Percentiles rank a stretch among this genome's conserved stretches.
phyloP scores from a whole-genome alignment of 768 basidiomycete genomes.

The Cantharellus cinnabarinus region DNA sequence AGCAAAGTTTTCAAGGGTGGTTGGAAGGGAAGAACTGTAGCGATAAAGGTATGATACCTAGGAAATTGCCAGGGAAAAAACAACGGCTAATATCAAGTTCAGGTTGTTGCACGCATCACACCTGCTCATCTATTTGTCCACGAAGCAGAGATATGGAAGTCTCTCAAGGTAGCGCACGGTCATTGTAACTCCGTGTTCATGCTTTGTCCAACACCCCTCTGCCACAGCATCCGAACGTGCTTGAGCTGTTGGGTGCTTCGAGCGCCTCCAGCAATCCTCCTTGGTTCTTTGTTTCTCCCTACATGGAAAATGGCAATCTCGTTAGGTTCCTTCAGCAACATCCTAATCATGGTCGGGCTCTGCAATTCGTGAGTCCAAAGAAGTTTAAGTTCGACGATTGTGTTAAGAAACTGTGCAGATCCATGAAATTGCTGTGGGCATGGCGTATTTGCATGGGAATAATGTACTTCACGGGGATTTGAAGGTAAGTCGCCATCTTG shows the following conservation, averaged over 20 bases:
- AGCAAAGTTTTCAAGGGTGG: constrained; percentile 58
- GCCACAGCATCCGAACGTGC: constrained; percentile 37
- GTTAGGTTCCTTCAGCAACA: constrained; percentile 31
- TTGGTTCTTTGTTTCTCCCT: constrained; percentile 65
- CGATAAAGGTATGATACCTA: constrained; percentile 12
- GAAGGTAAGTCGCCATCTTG: neutral
- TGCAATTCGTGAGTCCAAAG: neutral
- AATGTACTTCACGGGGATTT: constrained; percentile 7
- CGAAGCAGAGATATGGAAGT: constrained; percentile 55
- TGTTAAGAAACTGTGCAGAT: neutral
- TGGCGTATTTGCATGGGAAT: constrained; percentile 5
- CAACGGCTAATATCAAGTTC: too few relatives aligned
- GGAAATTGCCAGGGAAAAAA: neutral
- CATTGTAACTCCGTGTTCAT: neutral
- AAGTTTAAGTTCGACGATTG: neutral
- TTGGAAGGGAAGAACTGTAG: constrained; percentile 36
- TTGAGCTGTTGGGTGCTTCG: constrained; percentile 60
- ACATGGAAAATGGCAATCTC: constrained; percentile 43
- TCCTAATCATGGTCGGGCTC: neutral
- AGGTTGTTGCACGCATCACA: constrained; percentile 31
- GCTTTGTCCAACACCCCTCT: neutral
- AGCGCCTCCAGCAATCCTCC: constrained; percentile 47
- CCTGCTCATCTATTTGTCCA: constrained; percentile 44
- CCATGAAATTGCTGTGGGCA: constrained; percentile 5
- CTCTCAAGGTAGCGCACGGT: constrained; percentile 16